Percentiles rank a stretch among this genome's conserved stretches.
Evolutionary conservation across 2,329 filamentous ascomycete genomes (phyloP).

Genomic region (Fusarium irregulare): DNA sequence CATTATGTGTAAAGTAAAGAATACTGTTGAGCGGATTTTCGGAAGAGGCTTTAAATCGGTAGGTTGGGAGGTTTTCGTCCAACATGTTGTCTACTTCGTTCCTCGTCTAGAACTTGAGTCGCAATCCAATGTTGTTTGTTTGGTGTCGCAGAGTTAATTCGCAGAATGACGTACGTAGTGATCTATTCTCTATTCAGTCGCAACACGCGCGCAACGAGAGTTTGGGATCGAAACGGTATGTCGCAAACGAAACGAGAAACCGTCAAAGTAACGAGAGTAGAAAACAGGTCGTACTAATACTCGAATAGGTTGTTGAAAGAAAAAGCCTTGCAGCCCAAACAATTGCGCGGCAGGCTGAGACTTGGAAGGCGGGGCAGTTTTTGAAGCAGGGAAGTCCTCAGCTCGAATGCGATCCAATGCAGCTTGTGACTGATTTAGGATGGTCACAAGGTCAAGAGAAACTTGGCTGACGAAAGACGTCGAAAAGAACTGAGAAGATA

Average conservation of each 20-base stretch:
- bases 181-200: background rate
- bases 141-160: conserved; percentile 13
- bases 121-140: conserved; percentile 9
- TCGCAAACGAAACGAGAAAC: background rate
- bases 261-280: background rate
- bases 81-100: conserved; percentile 69
- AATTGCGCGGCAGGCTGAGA: conserved; percentile 37
- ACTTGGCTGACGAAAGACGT: conserved; percentile 5
- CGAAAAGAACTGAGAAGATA: background rate
- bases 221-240: background rate
- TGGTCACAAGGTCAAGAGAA: conserved; percentile 14
- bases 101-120: background rate
- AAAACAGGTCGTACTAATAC: conserved; percentile 5
- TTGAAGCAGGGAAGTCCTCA: conserved; percentile 21
- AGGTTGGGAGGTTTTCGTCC: conserved; percentile 91
- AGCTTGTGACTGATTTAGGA: conserved; percentile 20
- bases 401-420: background rate
- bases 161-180: conserved; percentile 33
- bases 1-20: conserved; percentile 74
- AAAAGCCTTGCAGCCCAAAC: conserved; percentile 15
- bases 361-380: conserved; percentile 16
- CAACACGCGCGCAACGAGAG: conserved; percentile 3
- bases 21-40: conserved; percentile 67
- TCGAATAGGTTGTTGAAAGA: conserved; percentile 7
- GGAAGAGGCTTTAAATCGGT: conserved; percentile 64